phyloP scores from a whole-genome alignment of 768 basidiomycete species.

The Trametes coccinea region DNA sequence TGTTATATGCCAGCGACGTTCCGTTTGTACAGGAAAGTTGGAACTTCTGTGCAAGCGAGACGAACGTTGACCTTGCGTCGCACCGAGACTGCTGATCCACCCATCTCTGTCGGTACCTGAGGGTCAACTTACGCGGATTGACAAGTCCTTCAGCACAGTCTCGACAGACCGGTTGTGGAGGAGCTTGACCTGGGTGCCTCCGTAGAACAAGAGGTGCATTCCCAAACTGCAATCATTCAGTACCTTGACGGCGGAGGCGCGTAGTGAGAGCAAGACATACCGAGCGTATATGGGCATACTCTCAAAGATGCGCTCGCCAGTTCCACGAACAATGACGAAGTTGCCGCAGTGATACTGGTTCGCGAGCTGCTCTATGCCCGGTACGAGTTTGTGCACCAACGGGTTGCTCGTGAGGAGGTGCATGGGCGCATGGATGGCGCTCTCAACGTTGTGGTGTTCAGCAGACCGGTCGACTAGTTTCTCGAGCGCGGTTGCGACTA shows the following conservation, averaged over 20 bases:
- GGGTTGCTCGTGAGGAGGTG: conserved; percentile 33
- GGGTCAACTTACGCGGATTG: conserved; percentile 43
- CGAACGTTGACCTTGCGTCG: too few relatives aligned
- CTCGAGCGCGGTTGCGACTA: conserved; percentile 35
- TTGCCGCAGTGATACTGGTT: conserved; percentile 58
- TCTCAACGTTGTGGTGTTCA: conserved; percentile 26
- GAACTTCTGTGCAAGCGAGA: too few relatives aligned
- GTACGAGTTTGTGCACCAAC: conserved; percentile 50
- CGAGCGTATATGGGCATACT: conserved; percentile 25
- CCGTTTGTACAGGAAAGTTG: too few relatives aligned
- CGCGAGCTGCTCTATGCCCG: conserved; percentile 57
- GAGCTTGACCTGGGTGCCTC: conserved; percentile 49
- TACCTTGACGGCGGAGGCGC: background rate
- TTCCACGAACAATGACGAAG: conserved; percentile 47
- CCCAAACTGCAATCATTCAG: conserved; percentile 42
- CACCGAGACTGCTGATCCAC: too few relatives aligned
- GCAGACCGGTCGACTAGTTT: conserved; percentile 41
- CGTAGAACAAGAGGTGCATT: conserved; percentile 77
- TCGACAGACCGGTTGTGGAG: conserved; percentile 51
- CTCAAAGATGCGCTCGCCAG: conserved; percentile 16
- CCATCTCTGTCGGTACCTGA: too few relatives aligned
- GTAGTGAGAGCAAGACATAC: background rate
- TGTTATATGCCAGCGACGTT: too few relatives aligned
- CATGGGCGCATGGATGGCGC: conserved; percentile 37
- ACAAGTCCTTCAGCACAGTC: conserved; percentile 53